A percentile compares a stretch with the other conserved stretches of the same genome.
Conservation (phyloP, 1,284 basidiomycete genomes). For the Microbotryum violaceum region DNA sequence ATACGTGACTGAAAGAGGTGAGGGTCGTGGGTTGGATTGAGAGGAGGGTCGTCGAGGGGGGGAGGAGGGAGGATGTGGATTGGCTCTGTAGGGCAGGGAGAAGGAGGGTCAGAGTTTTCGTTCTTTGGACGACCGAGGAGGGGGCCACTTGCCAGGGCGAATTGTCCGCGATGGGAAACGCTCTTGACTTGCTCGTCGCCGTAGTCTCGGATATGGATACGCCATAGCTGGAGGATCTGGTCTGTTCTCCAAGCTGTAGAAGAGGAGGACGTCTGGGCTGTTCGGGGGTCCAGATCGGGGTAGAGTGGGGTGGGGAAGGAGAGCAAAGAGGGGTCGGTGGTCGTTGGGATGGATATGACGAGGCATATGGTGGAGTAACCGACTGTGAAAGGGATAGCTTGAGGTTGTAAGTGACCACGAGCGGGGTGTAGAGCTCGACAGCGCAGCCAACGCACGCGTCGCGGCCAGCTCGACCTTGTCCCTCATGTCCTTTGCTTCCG, state of each 20-base stretch:
- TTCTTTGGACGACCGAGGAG: background rate
- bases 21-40: conserved; percentile 64
- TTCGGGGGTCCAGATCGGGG: conserved; percentile 29
- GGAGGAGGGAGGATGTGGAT: conserved; percentile 24
- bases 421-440: background rate
- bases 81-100: conserved; percentile 14
- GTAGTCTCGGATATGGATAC: conserved; percentile 20
- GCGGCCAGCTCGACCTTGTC: conserved; percentile 21
- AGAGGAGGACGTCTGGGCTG: background rate
- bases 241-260: conserved; percentile 9
- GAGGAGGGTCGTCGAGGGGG: conserved; percentile 45
- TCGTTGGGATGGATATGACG: conserved; percentile 19
- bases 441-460: conserved; percentile 4
- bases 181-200: conserved; percentile 27
- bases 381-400: conserved; percentile 9
- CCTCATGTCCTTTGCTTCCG: conserved; percentile 15
- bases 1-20: conserved; percentile 64
- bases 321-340: conserved; percentile 22
- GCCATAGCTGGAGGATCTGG: conserved; percentile 29
- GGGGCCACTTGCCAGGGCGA: conserved; percentile 21
- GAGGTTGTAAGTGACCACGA: background rate
- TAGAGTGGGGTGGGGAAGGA: conserved; percentile 28
- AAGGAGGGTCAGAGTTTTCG: background rate
- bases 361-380: conserved; percentile 32
- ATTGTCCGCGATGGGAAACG: conserved; percentile 19